Percentiles rank a stretch among this genome's conserved stretches.
Evolutionary conservation across 164 flowering plant species (phyloP).

Genomic region (Macadamia integrifolia): DNA sequence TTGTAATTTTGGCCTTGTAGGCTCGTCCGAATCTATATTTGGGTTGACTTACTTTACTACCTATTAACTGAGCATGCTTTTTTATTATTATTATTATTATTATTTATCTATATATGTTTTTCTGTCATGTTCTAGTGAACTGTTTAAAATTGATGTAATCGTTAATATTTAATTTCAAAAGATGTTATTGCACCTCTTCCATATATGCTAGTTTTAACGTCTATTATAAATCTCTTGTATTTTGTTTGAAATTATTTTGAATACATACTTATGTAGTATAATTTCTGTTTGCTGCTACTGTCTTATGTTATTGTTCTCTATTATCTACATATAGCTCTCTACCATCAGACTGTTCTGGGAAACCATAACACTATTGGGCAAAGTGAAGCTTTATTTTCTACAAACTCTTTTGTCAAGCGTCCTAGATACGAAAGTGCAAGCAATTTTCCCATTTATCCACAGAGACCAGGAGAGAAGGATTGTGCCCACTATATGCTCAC

Average conservation of each 20-base stretch:
- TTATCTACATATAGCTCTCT: slow-evolving; percentile 78
- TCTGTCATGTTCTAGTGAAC: neutral
- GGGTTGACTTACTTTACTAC: neutral
- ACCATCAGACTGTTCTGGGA: slow-evolving; percentile 72
- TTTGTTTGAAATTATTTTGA: slow-evolving; percentile 9
- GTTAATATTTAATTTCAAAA: neutral
- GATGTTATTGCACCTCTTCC: neutral
- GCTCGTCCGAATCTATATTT: too few relatives aligned
- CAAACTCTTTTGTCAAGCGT: slow-evolving; percentile 78
- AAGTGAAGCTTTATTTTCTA: slow-evolving; percentile 80
- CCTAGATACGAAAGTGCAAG: slow-evolving; percentile 77
- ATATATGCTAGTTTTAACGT: slow-evolving; percentile 3
- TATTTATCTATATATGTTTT: neutral
- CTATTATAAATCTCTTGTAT: neutral
- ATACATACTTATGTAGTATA: slow-evolving; percentile 25
- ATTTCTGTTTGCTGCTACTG: slow-evolving; percentile 23
- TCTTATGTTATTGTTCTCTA: slow-evolving; percentile 45
- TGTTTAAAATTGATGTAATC: neutral
- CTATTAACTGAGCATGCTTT: neutral
- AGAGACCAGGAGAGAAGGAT: slow-evolving; percentile 97
- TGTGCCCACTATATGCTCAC: slow-evolving; percentile 99
- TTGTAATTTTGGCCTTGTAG: too few relatives aligned
- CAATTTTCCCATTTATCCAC: slow-evolving; percentile 86
- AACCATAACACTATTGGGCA: slow-evolving; percentile 70
- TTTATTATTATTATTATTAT: neutral